phyloP scores from a whole-genome alignment of 495 filamentous ascomycete species.

The Corynascus novoguineensis region DNA sequence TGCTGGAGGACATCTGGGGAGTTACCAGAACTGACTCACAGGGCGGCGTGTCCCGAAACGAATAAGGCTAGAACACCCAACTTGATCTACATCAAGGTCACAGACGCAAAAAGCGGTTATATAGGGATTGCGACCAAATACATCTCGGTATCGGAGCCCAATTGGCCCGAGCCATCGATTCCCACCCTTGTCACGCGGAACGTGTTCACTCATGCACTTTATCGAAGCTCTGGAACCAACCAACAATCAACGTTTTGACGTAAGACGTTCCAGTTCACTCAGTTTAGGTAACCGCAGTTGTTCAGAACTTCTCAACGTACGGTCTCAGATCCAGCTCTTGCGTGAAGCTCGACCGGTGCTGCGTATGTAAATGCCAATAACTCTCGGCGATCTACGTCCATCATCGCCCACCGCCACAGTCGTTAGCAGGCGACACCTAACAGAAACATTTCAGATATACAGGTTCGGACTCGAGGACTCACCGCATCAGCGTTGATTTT shows the following conservation, averaged over 20 bases:
- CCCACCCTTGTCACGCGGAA: not conserved
- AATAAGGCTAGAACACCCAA: not conserved
- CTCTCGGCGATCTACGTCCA: conserved; percentile 68
- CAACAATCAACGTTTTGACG: not conserved
- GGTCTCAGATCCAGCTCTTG: conserved; percentile 81
- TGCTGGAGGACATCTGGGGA: not conserved
- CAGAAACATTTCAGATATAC: conserved; percentile 7
- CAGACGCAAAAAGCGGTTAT: conserved; percentile 6
- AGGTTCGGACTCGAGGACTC: conserved; percentile 33
- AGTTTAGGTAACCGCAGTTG: not conserved
- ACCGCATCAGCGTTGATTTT: conserved; percentile 79
- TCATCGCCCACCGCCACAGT: not conserved
- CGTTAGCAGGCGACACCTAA: not conserved
- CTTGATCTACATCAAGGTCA: not conserved
- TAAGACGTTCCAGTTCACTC: not conserved
- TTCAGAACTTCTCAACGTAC: conserved; percentile 68
- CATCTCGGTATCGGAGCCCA: conserved; percentile 8
- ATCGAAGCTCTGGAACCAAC: not conserved
- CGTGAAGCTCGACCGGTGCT: conserved; percentile 73
- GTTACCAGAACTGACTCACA: conserved; percentile 3
- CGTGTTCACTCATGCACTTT: not conserved
- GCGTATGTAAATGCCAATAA: conserved; percentile 86
- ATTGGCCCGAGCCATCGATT: not conserved
- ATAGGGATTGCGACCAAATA: conserved; percentile 9
- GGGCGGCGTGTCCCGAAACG: not conserved